phyloP scores from a whole-genome alignment of 2,329 filamentous ascomycete genomes.

The Peltaster fructicola region DNA sequence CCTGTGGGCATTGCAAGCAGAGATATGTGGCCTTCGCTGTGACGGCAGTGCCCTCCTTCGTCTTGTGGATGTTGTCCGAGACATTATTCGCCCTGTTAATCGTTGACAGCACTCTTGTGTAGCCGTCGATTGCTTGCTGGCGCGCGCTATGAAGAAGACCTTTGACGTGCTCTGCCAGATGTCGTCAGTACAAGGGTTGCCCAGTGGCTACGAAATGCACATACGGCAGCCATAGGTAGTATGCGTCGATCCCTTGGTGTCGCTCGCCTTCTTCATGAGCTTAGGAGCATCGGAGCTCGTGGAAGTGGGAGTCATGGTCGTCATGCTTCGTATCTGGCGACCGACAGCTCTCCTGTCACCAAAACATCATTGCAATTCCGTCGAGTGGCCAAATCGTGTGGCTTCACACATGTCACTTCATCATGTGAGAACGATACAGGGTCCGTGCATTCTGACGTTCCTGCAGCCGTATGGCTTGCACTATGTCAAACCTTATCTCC shows the following conservation, averaged over 20 bases:
- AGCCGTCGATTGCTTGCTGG: constrained; percentile 52
- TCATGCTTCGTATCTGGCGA: no score
- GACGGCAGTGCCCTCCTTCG: constrained; percentile 7
- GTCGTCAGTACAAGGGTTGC: constrained; percentile 13
- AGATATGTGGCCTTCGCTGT: constrained; percentile 33
- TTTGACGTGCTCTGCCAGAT: constrained; percentile 52
- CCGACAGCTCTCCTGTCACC: no score
- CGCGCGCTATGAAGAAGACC: constrained; percentile 48
- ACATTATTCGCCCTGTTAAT: constrained; percentile 52
- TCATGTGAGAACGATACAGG: no score
- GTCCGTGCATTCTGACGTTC: no score
- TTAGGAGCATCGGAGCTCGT: constrained; percentile 25
- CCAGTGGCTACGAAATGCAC: constrained; percentile 6
- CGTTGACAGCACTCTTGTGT: constrained; percentile 51
- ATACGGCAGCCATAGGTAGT: constrained; percentile 26
- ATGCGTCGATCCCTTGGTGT: constrained; percentile 23
- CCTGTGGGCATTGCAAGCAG: constrained; percentile 55
- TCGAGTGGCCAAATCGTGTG: no score
- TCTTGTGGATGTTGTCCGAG: constrained; percentile 51
- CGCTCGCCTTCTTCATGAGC: constrained; percentile 18
- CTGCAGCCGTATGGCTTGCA: no score
- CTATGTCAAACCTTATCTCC: no score
- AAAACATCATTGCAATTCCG: no score
- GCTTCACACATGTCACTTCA: no score
- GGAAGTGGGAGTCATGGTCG: constrained; percentile 23